Evolutionary conservation across 768 basidiomycete species (phyloP).

Genomic region (Kwoniella shandongensis): DNA sequence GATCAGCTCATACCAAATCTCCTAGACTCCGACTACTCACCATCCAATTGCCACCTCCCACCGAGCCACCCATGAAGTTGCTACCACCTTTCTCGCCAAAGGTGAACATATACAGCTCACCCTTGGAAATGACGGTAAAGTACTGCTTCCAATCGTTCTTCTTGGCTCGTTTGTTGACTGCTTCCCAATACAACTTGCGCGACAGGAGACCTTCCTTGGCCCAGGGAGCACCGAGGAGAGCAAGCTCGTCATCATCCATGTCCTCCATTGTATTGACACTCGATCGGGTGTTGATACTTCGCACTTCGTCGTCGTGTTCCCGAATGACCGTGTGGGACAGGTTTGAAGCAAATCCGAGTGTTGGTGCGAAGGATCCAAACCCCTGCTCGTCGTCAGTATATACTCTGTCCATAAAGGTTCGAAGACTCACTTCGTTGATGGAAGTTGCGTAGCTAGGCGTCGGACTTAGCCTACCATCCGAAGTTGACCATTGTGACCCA

Average conservation of each 20-base stretch:
- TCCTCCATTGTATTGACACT: slow-evolving; percentile 59
- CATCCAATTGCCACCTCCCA: slow-evolving; percentile 98
- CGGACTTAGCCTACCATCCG: slow-evolving; percentile 85
- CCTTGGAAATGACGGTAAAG: slow-evolving; percentile 93
- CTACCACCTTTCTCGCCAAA: slow-evolving; percentile 66
- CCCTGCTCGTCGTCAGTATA: neutral
- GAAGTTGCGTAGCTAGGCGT: slow-evolving; percentile 92
- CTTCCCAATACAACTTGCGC: slow-evolving; percentile 93
- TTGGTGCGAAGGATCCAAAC: slow-evolving; percentile 69
- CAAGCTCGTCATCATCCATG: slow-evolving; percentile 92
- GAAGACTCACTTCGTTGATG: slow-evolving; percentile 63
- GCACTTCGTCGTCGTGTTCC: slow-evolving; percentile 81
- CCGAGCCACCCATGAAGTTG: slow-evolving; percentile 57
- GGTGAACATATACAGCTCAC: slow-evolving; percentile 91
- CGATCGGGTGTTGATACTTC: slow-evolving; percentile 65
- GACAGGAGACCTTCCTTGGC: slow-evolving; percentile 97
- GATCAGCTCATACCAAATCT: neutral
- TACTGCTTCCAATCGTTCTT: slow-evolving; percentile 91
- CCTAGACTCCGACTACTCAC: slow-evolving; percentile 59
- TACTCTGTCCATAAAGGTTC: slow-evolving; percentile 51
- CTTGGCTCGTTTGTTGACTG: slow-evolving; percentile 74
- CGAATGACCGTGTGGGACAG: slow-evolving; percentile 94
- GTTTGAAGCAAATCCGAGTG: slow-evolving; percentile 95
- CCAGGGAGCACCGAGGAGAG: slow-evolving; percentile 94
- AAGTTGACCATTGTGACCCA: slow-evolving; percentile 58